Percentiles rank a stretch among this genome's conserved stretches.
These are phyloP conservation scores for Hypoxylon sp. DNA, from an alignment of 2,329 filamentous ascomycete genomes.

Conservation along the genomic window DNA sequence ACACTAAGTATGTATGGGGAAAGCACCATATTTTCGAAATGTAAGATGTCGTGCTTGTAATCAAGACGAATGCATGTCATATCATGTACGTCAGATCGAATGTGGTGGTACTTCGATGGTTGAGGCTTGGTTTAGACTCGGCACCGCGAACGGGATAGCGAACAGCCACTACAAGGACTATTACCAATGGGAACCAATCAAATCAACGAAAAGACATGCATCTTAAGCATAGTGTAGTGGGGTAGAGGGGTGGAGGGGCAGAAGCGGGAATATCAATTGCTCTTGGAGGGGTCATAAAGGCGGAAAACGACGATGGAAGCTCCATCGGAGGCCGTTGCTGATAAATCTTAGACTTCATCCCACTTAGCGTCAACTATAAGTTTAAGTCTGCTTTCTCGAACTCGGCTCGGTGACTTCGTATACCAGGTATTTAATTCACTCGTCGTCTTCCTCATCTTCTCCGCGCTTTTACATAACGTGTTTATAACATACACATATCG, in stretches of 20 bases:
- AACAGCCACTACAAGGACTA: no score
- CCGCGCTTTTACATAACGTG: not conserved
- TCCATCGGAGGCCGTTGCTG: not conserved
- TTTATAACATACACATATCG: slow-evolving; percentile 20
- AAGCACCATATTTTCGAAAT: no score
- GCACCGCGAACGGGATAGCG: not conserved
- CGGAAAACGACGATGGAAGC: not conserved
- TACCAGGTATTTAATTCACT: not conserved
- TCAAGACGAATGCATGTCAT: not conserved
- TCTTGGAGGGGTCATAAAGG: not conserved
- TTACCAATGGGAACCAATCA: no score
- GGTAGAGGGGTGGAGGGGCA: not conserved
- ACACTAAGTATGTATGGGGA: no score
- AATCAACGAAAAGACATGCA: no score
- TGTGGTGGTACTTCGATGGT: not conserved
- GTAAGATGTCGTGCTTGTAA: not conserved
- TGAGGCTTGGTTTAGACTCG: slow-evolving; percentile 6
- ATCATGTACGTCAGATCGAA: not conserved
- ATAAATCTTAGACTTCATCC: not conserved
- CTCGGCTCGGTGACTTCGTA: not conserved
- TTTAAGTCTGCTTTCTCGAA: not conserved
- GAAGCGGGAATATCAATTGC: not conserved
- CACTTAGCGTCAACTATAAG: not conserved
- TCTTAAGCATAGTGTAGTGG: no score
- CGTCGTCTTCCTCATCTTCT: not conserved